These are phyloP conservation scores for Amanita subjunquillea DNA, from an alignment of 768 basidiomycete genomes.

Conservation along the genomic window DNA sequence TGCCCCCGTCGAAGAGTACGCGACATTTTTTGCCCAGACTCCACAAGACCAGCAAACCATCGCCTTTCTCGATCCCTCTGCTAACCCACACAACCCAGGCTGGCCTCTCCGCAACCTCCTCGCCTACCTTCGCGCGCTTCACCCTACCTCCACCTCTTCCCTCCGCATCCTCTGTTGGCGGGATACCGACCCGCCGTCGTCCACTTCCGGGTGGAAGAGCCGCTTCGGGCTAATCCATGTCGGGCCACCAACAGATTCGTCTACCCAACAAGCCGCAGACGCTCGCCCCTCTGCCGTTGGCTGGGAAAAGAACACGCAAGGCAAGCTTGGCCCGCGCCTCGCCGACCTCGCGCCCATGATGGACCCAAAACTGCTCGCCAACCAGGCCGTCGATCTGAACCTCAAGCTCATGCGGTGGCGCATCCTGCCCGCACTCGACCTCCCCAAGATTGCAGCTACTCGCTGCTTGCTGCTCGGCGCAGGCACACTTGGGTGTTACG, in stretches of 20 bases:
- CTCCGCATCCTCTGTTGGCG: conserved; percentile 74
- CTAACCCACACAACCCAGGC: conserved; percentile 61
- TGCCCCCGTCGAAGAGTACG: conserved; percentile 46
- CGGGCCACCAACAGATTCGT: conserved; percentile 12
- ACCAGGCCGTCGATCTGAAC: conserved; percentile 97
- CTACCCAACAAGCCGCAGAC: conserved; percentile 24
- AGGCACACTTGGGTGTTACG: conserved; percentile 95
- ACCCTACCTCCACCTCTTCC: conserved; percentile 35
- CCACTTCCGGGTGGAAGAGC: conserved; percentile 42
- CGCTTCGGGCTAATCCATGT: conserved; percentile 44
- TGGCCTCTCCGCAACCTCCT: conserved; percentile 95
- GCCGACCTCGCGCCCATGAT: conserved; percentile 94
- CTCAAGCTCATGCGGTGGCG: conserved; percentile 98
- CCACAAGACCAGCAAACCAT: conserved; percentile 27
- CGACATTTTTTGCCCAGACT: conserved; percentile 40
- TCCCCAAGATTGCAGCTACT: conserved; percentile 78
- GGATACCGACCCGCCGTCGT: conserved; percentile 39
- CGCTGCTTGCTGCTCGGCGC: conserved; percentile 85
- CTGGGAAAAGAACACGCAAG: conserved; percentile 90
- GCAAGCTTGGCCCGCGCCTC: conserved; percentile 77
- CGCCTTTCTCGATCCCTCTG: conserved; percentile 80
- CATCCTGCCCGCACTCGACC: conserved; percentile 78
- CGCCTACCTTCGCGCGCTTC: conserved; percentile 58
- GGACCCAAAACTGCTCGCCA: conserved; percentile 87
- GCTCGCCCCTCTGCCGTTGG: conserved; percentile 51